Base-by-base conservation (phyloP, 225 moss, liverwort and hornwort genomes). In the Sphagnum tenellum region DNA sequence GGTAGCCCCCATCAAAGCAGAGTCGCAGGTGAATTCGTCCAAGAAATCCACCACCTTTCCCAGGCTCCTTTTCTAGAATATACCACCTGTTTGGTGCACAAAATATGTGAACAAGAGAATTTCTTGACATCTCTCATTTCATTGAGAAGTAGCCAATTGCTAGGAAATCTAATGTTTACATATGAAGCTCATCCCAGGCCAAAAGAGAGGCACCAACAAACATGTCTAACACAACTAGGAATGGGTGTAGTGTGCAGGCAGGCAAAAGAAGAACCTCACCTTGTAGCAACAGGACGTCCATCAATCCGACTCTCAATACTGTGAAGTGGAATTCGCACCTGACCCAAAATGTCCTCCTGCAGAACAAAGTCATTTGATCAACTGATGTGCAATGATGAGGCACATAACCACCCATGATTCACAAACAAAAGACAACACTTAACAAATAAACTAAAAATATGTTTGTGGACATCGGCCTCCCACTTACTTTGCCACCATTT, bases 1-100 rank as follows among this genome's bases (percentile, higher is more conserved):
- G 98, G 50, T 98, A 98, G 2, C 98, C 98, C 4, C 98, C 98
- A 12, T 98, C 98, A 12, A 93, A 89, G 12, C 86, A 89, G 0
- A 98, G 75, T 2, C 92, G 74, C 3, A 98, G 73, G 46, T 98
- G 98, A 7, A 98, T 76, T 2, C 93, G 90, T 2, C 90, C 93
- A 1, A 89, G 66, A 4, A 93, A 90, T 0, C 85, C 71, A 46
- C 80, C 81, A 44, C 88, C 86, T 55, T 80, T 74, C 6, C 82
- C 87, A 47, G 80, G 73, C 9, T 78, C 81, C 62, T 81, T 87
- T 63, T 90, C 93, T 9, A 98, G 70, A 3, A 82, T 83, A 50
- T 87, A 85, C 98, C 98, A 98, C 44, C 96, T 96, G 88, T 29
- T 29, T 29, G 29, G 29, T 29, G 29, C 29, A 29, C 29, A 29